These are phyloP conservation scores for Rosellinia necatrix DNA, from an alignment of 2,329 filamentous ascomycete genomes.

Conservation along the genomic window DNA sequence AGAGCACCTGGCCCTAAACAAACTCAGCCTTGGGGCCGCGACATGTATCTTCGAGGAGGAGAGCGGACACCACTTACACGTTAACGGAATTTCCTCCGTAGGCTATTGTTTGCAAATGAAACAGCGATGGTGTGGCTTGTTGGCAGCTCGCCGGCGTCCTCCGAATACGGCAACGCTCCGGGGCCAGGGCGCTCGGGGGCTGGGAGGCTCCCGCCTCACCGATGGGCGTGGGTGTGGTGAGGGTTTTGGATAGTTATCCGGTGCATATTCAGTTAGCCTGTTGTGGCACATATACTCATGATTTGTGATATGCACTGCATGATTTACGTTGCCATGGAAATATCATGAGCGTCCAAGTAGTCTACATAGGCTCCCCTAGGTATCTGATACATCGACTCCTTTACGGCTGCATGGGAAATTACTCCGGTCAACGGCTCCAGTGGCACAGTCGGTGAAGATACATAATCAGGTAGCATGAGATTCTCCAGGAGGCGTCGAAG, in stretches of 20 bases:
- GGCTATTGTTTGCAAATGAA: too few species aligned
- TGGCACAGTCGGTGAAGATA: not conserved
- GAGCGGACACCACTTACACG: not conserved
- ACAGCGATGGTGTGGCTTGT: not conserved
- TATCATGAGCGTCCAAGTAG: not conserved
- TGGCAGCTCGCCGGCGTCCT: not conserved
- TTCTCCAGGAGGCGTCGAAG: too few species aligned
- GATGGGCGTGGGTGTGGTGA: not conserved
- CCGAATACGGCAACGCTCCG: not conserved
- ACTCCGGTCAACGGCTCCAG: slow-evolving; percentile 5
- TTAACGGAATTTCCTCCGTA: slow-evolving; percentile 9
- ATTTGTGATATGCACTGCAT: not conserved
- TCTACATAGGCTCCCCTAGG: not conserved
- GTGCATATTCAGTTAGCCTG: not conserved
- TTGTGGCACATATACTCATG: not conserved
- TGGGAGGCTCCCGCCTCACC: not conserved
- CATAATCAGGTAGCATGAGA: not conserved
- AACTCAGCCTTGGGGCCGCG: not conserved
- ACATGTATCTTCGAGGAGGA: not conserved
- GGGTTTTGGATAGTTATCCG: not conserved
- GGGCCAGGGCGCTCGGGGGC: not conserved
- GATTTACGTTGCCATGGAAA: not conserved
- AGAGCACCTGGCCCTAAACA: not conserved
- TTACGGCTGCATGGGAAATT: not conserved
- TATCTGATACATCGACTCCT: not conserved